Evolutionary conservation across 768 basidiomycete genomes (phyloP), one percentile per base, ranked within the genome.

Genomic region (Boletus edulis): DNA sequence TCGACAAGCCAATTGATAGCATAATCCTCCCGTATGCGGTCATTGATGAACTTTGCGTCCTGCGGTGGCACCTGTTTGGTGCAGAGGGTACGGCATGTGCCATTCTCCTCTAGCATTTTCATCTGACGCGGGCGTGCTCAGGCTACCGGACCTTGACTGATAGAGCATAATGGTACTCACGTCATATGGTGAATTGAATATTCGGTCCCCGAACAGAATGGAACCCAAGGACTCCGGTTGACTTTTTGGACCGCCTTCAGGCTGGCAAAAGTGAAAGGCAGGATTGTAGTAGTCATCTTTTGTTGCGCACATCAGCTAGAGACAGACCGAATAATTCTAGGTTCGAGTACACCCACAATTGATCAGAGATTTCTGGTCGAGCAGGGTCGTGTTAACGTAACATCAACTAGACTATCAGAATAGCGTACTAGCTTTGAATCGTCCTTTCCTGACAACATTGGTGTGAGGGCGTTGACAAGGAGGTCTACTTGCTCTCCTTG

Each of bases 201-300:
- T 93, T 59, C 96, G 81, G 76, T 98, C 96, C 15, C 96, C 96
- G 61, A 97, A 97, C n/a, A 98, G 75, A 63, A 98, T 94, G 17
- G 91, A 91, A 7, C 96, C 96, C 27, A 98, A 75, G 2, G 86
- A 88, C 70, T 95, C 94, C 4, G 92, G 88, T 66, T 86, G 85
- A 62, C 82, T 82, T 66, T 82, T 71, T 20, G 85, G 79, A 11
- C 92, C 94, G 18, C 75, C 86, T 40, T 78, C 73, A 24, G 96
- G 96, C 54, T 82, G 66, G 66, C 96, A 98, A 71, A 98, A 97
- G 57, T 84, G 85, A 58, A 98, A 89, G 50, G 78, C 78, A 3
- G 87, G 82, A 65, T 94, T 83, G 72, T 98, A 98, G 73, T 96
- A 98, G 70, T 98, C 96, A 70, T 96, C 92, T 91, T 62, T 56